Conservation (phyloP, 2,329 filamentous ascomycete species). For the Cladophialophora yegresii region DNA sequence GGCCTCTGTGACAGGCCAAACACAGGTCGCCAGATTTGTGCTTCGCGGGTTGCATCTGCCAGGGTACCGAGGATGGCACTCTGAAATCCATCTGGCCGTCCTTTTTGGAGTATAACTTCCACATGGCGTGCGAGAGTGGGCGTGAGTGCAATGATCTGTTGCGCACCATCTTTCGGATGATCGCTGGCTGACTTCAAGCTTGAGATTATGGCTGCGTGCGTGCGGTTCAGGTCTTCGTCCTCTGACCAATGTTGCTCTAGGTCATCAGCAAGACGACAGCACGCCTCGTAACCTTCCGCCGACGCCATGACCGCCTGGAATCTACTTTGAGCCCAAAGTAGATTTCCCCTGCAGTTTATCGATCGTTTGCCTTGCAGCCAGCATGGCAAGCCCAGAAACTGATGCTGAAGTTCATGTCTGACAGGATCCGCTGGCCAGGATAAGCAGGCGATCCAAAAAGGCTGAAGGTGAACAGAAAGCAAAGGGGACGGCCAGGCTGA, state of each 20-base stretch:
- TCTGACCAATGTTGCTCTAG: constrained; percentile 12
- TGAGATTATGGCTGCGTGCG: constrained; percentile 6
- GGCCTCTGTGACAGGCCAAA: constrained; percentile 24
- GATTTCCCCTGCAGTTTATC: neutral
- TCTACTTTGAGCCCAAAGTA: neutral
- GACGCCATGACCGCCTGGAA: constrained; percentile 4
- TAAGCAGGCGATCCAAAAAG: neutral
- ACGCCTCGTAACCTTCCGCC: neutral
- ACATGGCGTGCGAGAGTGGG: constrained; percentile 16
- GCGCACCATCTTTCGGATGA: neutral
- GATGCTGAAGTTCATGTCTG: neutral
- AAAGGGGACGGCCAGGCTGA: neutral
- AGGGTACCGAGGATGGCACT: constrained; percentile 18
- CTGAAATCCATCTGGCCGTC: neutral
- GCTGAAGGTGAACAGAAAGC: neutral
- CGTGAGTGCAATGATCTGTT: constrained; percentile 1
- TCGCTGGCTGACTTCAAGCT: neutral
- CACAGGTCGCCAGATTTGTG: constrained; percentile 29
- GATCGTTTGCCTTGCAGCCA: neutral
- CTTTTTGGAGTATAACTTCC: neutral
- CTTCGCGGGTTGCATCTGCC: constrained; percentile 28
- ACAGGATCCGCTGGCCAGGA: neutral
- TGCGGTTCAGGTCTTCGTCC: neutral
- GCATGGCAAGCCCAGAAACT: neutral
- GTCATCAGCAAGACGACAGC: constrained; percentile 4